phyloP scores from a whole-genome alignment of 441 rosid species.

The Populus hybrid region DNA sequence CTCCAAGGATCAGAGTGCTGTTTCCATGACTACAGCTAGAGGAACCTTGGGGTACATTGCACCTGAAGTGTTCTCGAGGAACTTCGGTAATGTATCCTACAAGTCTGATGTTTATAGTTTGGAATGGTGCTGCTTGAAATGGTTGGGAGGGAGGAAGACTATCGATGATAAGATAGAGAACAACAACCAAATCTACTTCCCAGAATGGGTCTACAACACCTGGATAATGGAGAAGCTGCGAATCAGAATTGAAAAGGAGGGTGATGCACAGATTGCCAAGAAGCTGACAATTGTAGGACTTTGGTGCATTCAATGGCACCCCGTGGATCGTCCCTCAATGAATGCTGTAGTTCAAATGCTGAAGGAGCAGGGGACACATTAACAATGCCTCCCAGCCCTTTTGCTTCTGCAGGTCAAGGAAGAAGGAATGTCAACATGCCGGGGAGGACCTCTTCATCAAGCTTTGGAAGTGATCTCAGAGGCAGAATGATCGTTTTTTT shows the following conservation, averaged over 20 bases:
- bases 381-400: slow-evolving; percentile 33
- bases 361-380: slow-evolving; percentile 26
- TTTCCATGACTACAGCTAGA: slow-evolving; percentile 33
- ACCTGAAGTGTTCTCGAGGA: slow-evolving; percentile 30
- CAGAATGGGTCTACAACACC: slow-evolving; percentile 24
- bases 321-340: slow-evolving; percentile 35
- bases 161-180: slow-evolving; percentile 2
- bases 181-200: slow-evolving; percentile 14
- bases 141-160: slow-evolving; percentile 25
- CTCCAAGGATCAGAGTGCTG: slow-evolving; percentile 30
- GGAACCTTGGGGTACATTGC: slow-evolving; percentile 32
- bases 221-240: slow-evolving; percentile 27
- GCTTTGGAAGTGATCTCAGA: slow-evolving; percentile 26
- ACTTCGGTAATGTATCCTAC: slow-evolving; percentile 23
- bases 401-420: slow-evolving; percentile 18
- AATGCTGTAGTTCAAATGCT: slow-evolving; percentile 35
- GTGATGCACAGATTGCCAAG: slow-evolving; percentile 20
- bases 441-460: background rate
- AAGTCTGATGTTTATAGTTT: slow-evolving; percentile 30
- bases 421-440: background rate
- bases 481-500: background rate
- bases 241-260: slow-evolving; percentile 19
- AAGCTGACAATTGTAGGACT: slow-evolving; percentile 35
- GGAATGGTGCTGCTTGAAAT: slow-evolving; percentile 25
- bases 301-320: slow-evolving; percentile 40